Evolutionary conservation across 768 basidiomycete genomes (phyloP).

Genomic region (Boletellus ananiceps): DNA sequence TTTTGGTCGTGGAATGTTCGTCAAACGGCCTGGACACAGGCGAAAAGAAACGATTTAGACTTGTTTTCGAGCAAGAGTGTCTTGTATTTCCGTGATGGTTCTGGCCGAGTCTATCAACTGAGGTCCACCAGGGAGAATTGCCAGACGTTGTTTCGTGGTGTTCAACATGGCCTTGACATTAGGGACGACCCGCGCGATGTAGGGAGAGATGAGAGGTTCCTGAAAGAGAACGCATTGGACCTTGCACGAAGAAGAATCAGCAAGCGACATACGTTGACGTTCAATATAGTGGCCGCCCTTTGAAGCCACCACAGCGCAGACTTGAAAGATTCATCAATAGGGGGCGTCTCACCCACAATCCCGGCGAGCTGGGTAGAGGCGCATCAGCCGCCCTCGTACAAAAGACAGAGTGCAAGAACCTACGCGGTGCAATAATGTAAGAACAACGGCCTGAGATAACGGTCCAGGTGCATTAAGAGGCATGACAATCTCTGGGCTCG

Average conservation of each 20-base stretch:
- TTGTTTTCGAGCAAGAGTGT: conserved; percentile 51
- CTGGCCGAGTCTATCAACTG: conserved; percentile 64
- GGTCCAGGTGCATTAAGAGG: conserved; percentile 65
- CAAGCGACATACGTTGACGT: conserved; percentile 54
- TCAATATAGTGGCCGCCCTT: conserved; percentile 63
- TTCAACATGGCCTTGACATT: conserved; percentile 73
- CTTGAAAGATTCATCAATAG: conserved; percentile 78
- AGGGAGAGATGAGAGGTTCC: conserved; percentile 81
- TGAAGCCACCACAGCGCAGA: conserved; percentile 85
- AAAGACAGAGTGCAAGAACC: conserved; percentile 26
- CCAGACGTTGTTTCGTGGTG: conserved; percentile 74
- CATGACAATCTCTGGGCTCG: conserved; percentile 77
- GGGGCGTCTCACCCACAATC: conserved; percentile 69
- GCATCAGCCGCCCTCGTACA: background rate
- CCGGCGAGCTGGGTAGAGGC: conserved; percentile 54
- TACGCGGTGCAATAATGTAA: conserved; percentile 81
- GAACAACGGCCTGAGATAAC: conserved; percentile 78
- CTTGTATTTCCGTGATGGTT: conserved; percentile 71
- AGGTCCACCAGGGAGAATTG: conserved; percentile 70
- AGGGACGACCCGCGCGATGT: conserved; percentile 75
- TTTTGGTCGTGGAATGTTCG: background rate
- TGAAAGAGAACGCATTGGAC: conserved; percentile 20
- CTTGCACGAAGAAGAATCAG: background rate
- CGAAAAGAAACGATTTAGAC: conserved; percentile 7
- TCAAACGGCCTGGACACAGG: conserved; percentile 1